Evolutionary conservation across 2,329 filamentous ascomycete species (phyloP), one percentile per base, ranked within the genome.

Genomic region (Epichloe festucae): DNA sequence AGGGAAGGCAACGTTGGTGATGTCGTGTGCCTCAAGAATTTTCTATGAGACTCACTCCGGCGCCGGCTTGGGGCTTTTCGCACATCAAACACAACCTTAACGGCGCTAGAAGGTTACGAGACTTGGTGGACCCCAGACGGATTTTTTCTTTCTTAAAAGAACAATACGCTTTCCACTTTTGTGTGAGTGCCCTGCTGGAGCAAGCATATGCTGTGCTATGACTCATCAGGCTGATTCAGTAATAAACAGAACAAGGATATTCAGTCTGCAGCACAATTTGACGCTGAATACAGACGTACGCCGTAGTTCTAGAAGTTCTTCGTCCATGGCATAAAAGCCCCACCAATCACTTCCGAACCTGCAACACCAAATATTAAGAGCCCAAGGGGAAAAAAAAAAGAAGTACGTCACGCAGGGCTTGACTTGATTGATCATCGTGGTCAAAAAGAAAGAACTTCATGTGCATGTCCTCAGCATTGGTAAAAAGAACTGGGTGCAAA

Each of bases 401-500:
- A 31, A 31, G 3, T 4, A 31, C 3, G 8, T 31, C 8, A 10
- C 3, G 27, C 27, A 10, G 8, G 27, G 10, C 27, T 31, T 10
- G 27, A 10, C 27, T 31, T 3, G 27, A 31, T 10, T 31, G 7
- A 31, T 31, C 2, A 31, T 31, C 27, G 10, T 3, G 8, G 3
- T 31, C 8, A 4, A 31, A 11, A 31, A 31, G 8, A 3, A 39
- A 39, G 0, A n/a, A 2, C 3, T 4, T 31, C 27, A 1, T 31
- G 8, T 31, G 8, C 27, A 31, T 31, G 1, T 31, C 27, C 27
- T 11, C 2, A 4, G 6, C 7, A 35, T 1, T 54, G 17, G n/a
- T 39, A 19, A 51, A 47, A 50, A 35, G 53, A 55, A 53, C 8
- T 31, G 8, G 8, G 27, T 8, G 27, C 8, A 52, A 49, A 46